These are phyloP conservation scores for Tetratostichococcus sp. DNA, from an alignment of 139 green algal genomes.

Conservation along the genomic window DNA sequence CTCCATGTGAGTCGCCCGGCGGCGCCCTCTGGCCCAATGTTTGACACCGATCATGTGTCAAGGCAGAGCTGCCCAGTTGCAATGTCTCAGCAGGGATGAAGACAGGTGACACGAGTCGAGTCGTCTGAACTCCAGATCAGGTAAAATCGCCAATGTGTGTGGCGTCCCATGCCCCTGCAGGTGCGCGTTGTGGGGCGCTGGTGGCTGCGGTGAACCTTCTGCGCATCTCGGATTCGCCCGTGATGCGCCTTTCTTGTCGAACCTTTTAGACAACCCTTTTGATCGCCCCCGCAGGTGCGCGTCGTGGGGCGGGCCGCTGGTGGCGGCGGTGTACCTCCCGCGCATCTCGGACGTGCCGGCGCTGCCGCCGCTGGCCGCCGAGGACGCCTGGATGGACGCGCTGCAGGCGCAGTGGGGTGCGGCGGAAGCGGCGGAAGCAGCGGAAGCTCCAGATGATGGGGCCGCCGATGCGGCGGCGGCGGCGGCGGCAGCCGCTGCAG, in stretches of 20 bases:
- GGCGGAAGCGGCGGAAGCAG: neutral
- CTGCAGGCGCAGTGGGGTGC: neutral
- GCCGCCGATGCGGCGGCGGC: too few relatives aligned
- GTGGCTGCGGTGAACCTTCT: too few relatives aligned
- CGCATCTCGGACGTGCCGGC: neutral
- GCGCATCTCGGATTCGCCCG: too few relatives aligned
- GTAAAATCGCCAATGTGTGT: too few relatives aligned
- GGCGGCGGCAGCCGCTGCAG: neutral
- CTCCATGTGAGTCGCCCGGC: neutral
- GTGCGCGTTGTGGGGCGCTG: neutral
- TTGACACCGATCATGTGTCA: neutral
- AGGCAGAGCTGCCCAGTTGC: neutral
- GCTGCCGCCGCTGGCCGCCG: neutral
- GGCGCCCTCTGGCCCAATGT: neutral
- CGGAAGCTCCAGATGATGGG: neutral
- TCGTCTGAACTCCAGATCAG: too few relatives aligned
- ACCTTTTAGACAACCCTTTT: too few relatives aligned
- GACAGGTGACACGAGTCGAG: too few relatives aligned
- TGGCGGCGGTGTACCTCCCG: neutral
- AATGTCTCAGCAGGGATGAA: too few relatives aligned
- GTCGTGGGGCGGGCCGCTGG: neutral
- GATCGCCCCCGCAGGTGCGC: too few relatives aligned
- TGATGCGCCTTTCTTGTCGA: too few relatives aligned
- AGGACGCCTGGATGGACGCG: neutral
- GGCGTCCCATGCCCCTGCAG: too few relatives aligned